phyloP scores from a whole-genome alignment of 2,329 filamentous ascomycete genomes.

The Pseudocercospora musae region DNA sequence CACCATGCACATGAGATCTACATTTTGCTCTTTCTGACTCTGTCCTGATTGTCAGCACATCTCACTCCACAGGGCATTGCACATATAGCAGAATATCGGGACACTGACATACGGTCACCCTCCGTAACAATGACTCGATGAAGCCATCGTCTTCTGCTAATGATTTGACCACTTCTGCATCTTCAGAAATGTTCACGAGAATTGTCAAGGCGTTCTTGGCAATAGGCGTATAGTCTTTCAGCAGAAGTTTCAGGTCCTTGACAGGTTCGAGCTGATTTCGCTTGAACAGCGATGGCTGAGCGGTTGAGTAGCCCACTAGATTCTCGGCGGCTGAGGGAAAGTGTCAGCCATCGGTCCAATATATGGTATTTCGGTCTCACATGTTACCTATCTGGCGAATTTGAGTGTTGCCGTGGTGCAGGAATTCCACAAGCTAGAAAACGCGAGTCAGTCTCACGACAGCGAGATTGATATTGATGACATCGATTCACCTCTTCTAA shows the following conservation, averaged over 20 bases:
- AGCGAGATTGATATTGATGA: neutral
- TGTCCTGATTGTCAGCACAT: constrained; percentile 35
- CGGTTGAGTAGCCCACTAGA: constrained; percentile 76
- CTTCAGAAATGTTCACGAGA: constrained; percentile 79
- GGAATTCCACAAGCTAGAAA: constrained; percentile 14
- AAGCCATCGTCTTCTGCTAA: constrained; percentile 79
- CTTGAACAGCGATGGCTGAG: constrained; percentile 81
- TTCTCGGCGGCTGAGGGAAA: constrained; percentile 67
- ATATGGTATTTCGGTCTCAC: neutral
- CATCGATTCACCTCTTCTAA: constrained; percentile 44
- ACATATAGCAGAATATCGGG: neutral
- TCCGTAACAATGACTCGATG: constrained; percentile 66
- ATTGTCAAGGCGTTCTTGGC: constrained; percentile 91
- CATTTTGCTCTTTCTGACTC: constrained; percentile 73
- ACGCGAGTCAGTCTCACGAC: constrained; percentile 15
- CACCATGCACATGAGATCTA: constrained; percentile 84
- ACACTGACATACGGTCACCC: constrained; percentile 69
- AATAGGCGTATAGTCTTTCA: constrained; percentile 85
- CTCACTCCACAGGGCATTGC: neutral
- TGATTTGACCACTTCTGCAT: constrained; percentile 68
- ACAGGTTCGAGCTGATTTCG: constrained; percentile 71
- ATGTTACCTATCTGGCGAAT: constrained; percentile 72
- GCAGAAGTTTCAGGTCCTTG: constrained; percentile 80
- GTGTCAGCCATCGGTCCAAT: constrained; percentile 17
- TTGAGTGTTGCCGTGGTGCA: constrained; percentile 63